Base-by-base conservation (phyloP, 2,329 filamentous ascomycete genomes). In the Phialocephala sp. region DNA sequence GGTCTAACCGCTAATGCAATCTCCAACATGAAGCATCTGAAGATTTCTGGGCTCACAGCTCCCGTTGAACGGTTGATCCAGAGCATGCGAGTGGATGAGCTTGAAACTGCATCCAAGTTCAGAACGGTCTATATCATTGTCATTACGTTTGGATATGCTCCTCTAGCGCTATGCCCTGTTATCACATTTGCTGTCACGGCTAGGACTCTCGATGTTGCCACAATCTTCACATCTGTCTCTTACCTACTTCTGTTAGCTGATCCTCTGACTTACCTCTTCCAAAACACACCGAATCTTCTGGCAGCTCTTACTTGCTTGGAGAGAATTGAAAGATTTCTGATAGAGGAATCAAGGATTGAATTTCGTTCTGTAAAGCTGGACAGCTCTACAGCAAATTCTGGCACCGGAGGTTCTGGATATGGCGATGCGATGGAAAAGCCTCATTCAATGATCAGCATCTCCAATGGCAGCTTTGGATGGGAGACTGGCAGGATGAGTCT, bases 21-120 rank as follows among this genome's bases (percentile, higher is more conserved):
- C 35, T 63, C 71, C 1, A 74, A 73, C 58, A 80, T 81, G 74
- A 81, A 80, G 66, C 69, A 73, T 41, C 68, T 81, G 20, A 80
- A 78, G 62, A 78, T 81, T 55, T 76, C 76, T 1, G 79, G 79
- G 1, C 71, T 82, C 12, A 63, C 76, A 5, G 70, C 59, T 18
- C 65, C 74, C 4, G 66, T 80, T 1, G 71, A 72, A 22, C 63
- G 68, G 2, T 67, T 75, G 2, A 72, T 81, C 3, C 77, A 80
- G 60, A 66, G 63, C 1, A 64, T 80, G 24, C 76, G 80, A 6
- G 61, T 76, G 1, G 67, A 75, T 3, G 80, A 81, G 66, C 67
- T 81, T 0, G 60, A 27, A 1, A 62, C 69, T 2, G 76, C 71
- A 67, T 64, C 71, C 0, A 68, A 70, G 20, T 80, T 76, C 65